These are phyloP conservation scores for Zygosaccharomyces sapae DNA, from an alignment of 1,139 yeast genomes.

Conservation along the genomic window DNA sequence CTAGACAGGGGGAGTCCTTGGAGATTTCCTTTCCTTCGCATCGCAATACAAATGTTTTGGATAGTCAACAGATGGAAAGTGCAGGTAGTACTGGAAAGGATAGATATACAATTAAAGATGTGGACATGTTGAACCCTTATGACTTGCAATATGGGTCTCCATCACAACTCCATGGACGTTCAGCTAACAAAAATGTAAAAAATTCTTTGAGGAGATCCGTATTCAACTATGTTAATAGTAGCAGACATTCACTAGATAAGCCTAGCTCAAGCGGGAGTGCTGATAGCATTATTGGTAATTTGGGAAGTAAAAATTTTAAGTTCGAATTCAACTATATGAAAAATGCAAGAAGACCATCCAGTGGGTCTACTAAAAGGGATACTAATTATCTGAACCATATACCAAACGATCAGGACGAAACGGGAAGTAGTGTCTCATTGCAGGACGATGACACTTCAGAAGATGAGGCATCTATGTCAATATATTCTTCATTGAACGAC, in stretches of 20 bases:
- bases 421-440: conserved; percentile 5
- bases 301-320: conserved; percentile 31
- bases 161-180: conserved; percentile 7
- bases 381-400: neutral
- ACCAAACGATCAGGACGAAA: conserved; percentile 8
- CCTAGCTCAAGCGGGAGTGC: conserved; percentile 14
- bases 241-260: conserved; percentile 13
- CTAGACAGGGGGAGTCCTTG: conserved; percentile 71
- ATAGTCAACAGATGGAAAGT: conserved; percentile 10
- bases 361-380: conserved; percentile 8
- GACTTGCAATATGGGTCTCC: conserved; percentile 13
- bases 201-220: conserved; percentile 26
- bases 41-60: conserved; percentile 8
- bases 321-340: conserved; percentile 33
- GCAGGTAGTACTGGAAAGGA: conserved; percentile 19
- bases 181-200: conserved; percentile 9
- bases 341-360: conserved; percentile 8
- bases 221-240: conserved; percentile 21
- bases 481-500: conserved; percentile 40
- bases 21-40: conserved; percentile 53
- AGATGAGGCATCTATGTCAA: conserved; percentile 43
- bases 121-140: conserved; percentile 26
- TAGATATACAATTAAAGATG: conserved; percentile 27
- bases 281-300: conserved; percentile 25
- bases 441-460: conserved; percentile 30